A percentile compares a stretch with the other conserved stretches of the same genome.
These are phyloP conservation scores for Gaultheria prostrata DNA, from an alignment of 148 eudicot genomes.

Conservation along the genomic window DNA sequence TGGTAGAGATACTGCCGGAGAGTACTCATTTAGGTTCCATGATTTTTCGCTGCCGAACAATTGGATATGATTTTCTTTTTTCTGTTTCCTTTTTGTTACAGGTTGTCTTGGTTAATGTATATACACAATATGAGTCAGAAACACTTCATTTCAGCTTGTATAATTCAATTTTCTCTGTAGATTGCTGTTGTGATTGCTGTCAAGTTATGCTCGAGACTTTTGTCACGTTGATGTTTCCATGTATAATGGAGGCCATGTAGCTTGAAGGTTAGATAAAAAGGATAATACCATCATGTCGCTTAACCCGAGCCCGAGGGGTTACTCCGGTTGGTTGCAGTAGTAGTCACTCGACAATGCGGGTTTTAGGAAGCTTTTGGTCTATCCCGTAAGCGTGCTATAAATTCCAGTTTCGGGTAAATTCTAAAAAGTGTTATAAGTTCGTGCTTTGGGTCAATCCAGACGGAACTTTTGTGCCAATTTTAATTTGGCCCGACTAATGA, in stretches of 20 bases:
- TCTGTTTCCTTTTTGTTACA: background rate
- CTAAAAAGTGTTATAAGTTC: background rate
- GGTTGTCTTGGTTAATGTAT: background rate
- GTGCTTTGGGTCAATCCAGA: background rate
- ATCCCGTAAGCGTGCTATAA: too few species aligned
- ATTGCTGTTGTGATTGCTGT: background rate
- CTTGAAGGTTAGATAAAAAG: background rate
- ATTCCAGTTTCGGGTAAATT: too few species aligned
- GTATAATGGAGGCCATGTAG: background rate
- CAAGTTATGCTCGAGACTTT: background rate
- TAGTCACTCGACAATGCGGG: too few species aligned
- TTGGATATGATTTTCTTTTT: conserved; percentile 45
- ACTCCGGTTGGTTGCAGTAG: too few species aligned
- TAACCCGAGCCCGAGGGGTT: background rate
- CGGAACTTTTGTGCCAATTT: background rate
- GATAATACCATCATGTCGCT: background rate
- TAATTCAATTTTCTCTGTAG: background rate
- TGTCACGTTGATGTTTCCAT: background rate
- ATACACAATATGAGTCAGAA: background rate
- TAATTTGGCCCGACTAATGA: background rate
- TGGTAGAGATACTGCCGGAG: conserved; percentile 64
- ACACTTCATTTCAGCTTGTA: background rate
- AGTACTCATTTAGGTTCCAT: conserved; percentile 63
- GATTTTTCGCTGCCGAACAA: conserved; percentile 45
- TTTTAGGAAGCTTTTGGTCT: too few species aligned